Percentiles rank a stretch among this genome's conserved stretches.
Evolutionary conservation across 1,284 basidiomycete genomes (phyloP).

Genomic region (Ustilago curta): DNA sequence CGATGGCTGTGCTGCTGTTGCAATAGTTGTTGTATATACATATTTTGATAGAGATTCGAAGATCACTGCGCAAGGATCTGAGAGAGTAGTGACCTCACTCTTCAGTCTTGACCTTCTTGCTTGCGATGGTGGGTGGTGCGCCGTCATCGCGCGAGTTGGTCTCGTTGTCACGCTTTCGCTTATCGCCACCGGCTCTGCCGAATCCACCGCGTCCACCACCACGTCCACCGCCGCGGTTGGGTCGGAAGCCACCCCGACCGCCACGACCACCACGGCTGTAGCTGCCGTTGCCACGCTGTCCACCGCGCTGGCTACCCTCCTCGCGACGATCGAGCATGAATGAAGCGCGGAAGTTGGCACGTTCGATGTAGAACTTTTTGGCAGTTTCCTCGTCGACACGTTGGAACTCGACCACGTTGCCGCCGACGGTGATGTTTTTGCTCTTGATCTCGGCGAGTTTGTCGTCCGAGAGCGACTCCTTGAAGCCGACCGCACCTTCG

Average conservation of each 20-base stretch:
- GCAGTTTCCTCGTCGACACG: conserved; percentile 75
- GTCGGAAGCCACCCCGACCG: conserved; percentile 61
- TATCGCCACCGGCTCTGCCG: conserved; percentile 54
- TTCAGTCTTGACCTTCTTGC: conserved; percentile 48
- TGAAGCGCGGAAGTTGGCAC: conserved; percentile 74
- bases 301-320: conserved; percentile 71
- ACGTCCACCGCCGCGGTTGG: conserved; percentile 64
- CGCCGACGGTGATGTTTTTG: conserved; percentile 70
- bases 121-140: conserved; percentile 45
- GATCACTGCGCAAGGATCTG: too few relatives aligned
- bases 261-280: conserved; percentile 67
- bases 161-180: conserved; percentile 55
- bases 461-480: conserved; percentile 71
- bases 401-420: conserved; percentile 69
- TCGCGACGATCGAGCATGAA: conserved; percentile 70
- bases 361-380: conserved; percentile 79
- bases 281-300: conserved; percentile 71
- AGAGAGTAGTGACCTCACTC: conserved; percentile 25
- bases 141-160: conserved; percentile 23
- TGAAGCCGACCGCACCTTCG: conserved; percentile 71
- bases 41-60: too few relatives aligned
- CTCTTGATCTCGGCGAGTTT: conserved; percentile 70
- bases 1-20: too few relatives aligned
- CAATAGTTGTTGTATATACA: not conserved
- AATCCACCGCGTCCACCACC: conserved; percentile 63